Evolutionary conservation across 257 asterid genomes (phyloP), one percentile per base, ranked within the genome.

Genomic region (Cruciata laevipes): DNA sequence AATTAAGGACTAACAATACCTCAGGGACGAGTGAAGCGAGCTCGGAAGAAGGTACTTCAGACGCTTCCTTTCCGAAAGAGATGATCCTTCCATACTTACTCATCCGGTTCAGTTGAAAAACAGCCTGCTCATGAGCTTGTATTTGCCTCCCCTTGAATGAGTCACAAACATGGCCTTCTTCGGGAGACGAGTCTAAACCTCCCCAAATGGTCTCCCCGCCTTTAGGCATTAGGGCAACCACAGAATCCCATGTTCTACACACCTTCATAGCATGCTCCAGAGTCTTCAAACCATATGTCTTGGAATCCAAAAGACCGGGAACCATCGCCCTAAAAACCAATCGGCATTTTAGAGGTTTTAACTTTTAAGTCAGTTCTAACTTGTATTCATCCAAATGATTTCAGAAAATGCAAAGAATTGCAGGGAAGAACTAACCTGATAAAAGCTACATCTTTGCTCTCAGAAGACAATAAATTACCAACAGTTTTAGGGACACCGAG

Each of bases 201-300:
- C 99, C 99, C 99, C 99, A 93, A 59, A 90, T 73, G 7, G 95
- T 66, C 57, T 93, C 99, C 33, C 97, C 99, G 1, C 97, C 99
- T 85, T 88, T 93, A 10, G 99, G 99, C 51, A 86, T 61, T 84
- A 93, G 75, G 1, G 96, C 90, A 53, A 88, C 38, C 12, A 87
- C 74, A 0, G 97, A 86, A 76, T 90, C 99, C 97, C 97, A 88
- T 12, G 97, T 88, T 75, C 96, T 78, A 7, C 81, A 71, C 4
- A 86, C 88, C 44, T 83, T 80, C 97, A 86, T 86, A 12, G 86
- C 86, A 63, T 90, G 95, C 69, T 88, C 91, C 63, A 90, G 59
- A 13, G 95, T 84, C 70, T 88, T 95, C 82, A 86, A 69, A 49
- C 96, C 85, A 0, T 89, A 78, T n/a, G 79, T 80, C 61, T 85